phyloP scores from a whole-genome alignment of 2,329 filamentous ascomycete species.

The Fusarium brevicatenulatum region DNA sequence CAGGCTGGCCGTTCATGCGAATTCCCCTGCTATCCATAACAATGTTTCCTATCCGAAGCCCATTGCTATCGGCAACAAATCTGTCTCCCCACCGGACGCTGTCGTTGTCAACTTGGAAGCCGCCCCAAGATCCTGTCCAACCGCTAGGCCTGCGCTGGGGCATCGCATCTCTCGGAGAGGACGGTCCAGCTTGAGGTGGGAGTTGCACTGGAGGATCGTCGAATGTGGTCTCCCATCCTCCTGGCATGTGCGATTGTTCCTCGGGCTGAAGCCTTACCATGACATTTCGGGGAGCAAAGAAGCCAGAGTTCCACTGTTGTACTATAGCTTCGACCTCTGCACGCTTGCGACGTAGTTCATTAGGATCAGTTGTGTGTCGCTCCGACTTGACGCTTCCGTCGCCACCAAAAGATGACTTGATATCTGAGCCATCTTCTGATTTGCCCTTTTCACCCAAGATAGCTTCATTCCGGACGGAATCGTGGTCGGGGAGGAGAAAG shows the following conservation, averaged over 20 bases:
- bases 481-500: slow-evolving; percentile 62
- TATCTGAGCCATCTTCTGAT: slow-evolving; percentile 51
- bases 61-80: slow-evolving; percentile 57
- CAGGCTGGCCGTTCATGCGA: slow-evolving; percentile 31
- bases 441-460: slow-evolving; percentile 61
- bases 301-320: slow-evolving; percentile 66
- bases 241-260: slow-evolving; percentile 41
- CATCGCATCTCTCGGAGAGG: slow-evolving; percentile 17
- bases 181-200: slow-evolving; percentile 13
- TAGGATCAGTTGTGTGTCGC: slow-evolving; percentile 15
- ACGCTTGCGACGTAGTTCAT: slow-evolving; percentile 39
- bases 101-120: slow-evolving; percentile 56
- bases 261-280: slow-evolving; percentile 50
- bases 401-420: slow-evolving; percentile 29
- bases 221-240: slow-evolving; percentile 38
- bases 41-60: slow-evolving; percentile 58
- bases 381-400: slow-evolving; percentile 15
- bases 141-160: slow-evolving; percentile 18
- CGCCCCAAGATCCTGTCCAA: slow-evolving; percentile 38
- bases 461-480: slow-evolving; percentile 55
- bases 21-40: slow-evolving; percentile 56
- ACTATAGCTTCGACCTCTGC: slow-evolving; percentile 55
- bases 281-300: slow-evolving; percentile 63
- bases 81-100: slow-evolving; percentile 55
- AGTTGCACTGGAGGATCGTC: slow-evolving; percentile 31